Base-by-base conservation (phyloP, 345 rosid genomes). In the Brassica carinata region DNA sequence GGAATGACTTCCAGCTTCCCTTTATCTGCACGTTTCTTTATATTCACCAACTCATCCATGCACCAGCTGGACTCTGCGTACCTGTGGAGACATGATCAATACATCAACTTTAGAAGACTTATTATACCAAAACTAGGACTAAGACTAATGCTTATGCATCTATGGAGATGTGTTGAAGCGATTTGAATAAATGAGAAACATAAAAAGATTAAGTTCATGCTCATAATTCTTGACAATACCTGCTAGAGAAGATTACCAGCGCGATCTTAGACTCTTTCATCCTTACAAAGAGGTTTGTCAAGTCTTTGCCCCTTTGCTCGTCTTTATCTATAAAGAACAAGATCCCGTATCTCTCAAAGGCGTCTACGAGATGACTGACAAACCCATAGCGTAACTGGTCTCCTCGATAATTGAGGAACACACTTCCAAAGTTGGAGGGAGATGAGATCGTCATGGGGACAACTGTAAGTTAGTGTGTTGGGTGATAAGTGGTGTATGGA, bases 321-420 rank as follows among this genome's bases (percentile, higher is more conserved):
- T 34, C 1, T 5, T 34, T 62, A 13, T 62, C 77, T 4, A 73
- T 5, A 57, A 63, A 73, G 15, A 62, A 73, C 0, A 40, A 26
- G 10, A 73, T 73, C 9, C 3, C 23, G 2, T 73, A 2, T 17
- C 58, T 38, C 13, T 72, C 13, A 7, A 72, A 58, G 4, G 75
- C 66, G 36, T 57, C 51, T 2, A 4, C 0, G 11, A 73, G 69
- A 26, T 73, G 77, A 8, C 77, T 73, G 7, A 62, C 27, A 14
- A 74, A 74, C 3, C 14, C 33, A 8, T 9, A 10, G 1, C 77
- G 69, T 23, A 74, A 3, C 19, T 63, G 11, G 4, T 10, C 77
- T 63, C 77, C 77, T 10, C 77, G 30, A 33, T 5, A 74, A 10
- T 43, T 74, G 4, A 74, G 7, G 62, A 74, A 74, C 61, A 74